These are phyloP conservation scores for Candida silvicultrix DNA, from an alignment of 805 yeast species.

Conservation along the genomic window DNA sequence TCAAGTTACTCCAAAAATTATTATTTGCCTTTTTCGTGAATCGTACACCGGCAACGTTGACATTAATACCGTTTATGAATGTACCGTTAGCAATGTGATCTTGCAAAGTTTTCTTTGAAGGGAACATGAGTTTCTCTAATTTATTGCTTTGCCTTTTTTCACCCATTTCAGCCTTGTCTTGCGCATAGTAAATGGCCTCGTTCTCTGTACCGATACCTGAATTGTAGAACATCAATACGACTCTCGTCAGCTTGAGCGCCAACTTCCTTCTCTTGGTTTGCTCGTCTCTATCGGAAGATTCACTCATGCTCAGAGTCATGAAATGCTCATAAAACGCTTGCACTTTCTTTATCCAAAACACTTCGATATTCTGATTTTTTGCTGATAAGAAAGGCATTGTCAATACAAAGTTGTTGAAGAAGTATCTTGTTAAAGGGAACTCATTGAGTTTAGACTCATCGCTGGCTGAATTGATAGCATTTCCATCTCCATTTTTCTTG, in stretches of 20 bases:
- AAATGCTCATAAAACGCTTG: constrained; percentile 81
- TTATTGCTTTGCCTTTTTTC: constrained; percentile 25
- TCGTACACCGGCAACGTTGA: constrained; percentile 67
- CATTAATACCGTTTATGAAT: constrained; percentile 47
- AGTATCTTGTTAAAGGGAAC: constrained; percentile 65
- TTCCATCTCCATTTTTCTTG: not conserved
- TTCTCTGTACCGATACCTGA: constrained; percentile 62
- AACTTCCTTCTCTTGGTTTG: constrained; percentile 64
- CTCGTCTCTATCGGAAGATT: constrained; percentile 70
- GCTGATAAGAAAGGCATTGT: constrained; percentile 70
- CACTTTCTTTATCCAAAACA: constrained; percentile 75
- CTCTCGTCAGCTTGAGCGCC: constrained; percentile 52
- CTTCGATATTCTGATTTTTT: constrained; percentile 35
- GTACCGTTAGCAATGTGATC: constrained; percentile 25
- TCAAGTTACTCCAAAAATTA: constrained; percentile 23
- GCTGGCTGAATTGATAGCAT: constrained; percentile 11
- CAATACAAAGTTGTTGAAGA: constrained; percentile 54
- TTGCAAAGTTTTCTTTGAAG: constrained; percentile 31
- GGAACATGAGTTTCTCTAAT: constrained; percentile 30
- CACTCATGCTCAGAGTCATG: constrained; percentile 63
- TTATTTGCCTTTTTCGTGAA: constrained; percentile 22
- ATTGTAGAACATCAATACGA: constrained; percentile 63
- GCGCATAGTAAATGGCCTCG: constrained; percentile 42
- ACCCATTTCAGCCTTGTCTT: constrained; percentile 24
- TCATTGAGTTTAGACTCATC: constrained; percentile 12